These are phyloP conservation scores for Micractinium sp. DNA, from an alignment of 139 green algal genomes.

Conservation along the genomic window DNA sequence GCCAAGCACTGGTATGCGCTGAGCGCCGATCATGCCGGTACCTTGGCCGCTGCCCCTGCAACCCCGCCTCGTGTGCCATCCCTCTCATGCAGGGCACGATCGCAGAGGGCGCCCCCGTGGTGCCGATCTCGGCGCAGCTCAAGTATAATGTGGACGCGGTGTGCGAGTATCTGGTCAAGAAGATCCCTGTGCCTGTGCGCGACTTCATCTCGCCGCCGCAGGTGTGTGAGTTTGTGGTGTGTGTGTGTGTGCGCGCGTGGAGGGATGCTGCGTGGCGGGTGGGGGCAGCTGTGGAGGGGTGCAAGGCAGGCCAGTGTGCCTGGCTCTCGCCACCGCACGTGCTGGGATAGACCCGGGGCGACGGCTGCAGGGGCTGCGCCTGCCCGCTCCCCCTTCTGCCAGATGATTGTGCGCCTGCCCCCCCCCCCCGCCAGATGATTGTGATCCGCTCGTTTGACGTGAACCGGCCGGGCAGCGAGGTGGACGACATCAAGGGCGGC, in stretches of 20 bases:
- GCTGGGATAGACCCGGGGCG: too few species aligned
- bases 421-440: conserved; percentile 90
- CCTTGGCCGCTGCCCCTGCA: too few species aligned
- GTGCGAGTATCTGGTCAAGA: conserved; percentile 98
- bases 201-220: conserved; percentile 94
- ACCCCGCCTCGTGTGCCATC: too few species aligned
- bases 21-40: too few species aligned
- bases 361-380: too few species aligned
- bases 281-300: too few species aligned
- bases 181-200: conserved; percentile 88
- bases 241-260: not conserved
- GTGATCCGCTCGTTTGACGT: conserved; percentile 99
- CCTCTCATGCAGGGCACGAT: conserved; percentile 85
- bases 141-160: conserved; percentile 99
- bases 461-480: conserved; percentile 97
- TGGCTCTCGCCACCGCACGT: too few species aligned
- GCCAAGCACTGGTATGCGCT: too few species aligned
- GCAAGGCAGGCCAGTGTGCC: too few species aligned
- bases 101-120: conserved; percentile 93
- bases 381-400: too few species aligned
- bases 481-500: conserved; percentile 97
- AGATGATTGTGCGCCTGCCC: not conserved
- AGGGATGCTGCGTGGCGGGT: too few species aligned
- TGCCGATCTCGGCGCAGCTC: conserved; percentile 98
- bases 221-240: not conserved